Percentiles rank a stretch among this genome's conserved stretches.
These are phyloP conservation scores for Rugosomyces carneus DNA, from an alignment of 1,284 basidiomycete species.

Conservation along the genomic window DNA sequence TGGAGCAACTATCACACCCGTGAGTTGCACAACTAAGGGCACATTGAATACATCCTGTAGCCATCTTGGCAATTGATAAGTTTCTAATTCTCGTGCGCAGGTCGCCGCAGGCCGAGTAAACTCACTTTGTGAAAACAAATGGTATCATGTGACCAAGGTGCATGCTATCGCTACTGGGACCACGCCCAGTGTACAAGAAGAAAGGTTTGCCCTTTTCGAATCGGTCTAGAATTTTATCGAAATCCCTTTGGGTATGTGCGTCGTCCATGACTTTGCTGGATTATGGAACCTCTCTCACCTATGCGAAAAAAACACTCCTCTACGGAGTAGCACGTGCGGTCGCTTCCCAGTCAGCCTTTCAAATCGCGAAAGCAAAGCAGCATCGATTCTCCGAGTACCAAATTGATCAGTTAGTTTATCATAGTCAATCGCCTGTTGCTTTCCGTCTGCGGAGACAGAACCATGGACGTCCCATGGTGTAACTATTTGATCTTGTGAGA, in stretches of 20 bases:
- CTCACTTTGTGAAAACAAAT: slow-evolving; percentile 94
- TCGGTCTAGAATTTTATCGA: slow-evolving; percentile 90
- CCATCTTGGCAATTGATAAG: slow-evolving; percentile 54
- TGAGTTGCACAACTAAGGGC: slow-evolving; percentile 92
- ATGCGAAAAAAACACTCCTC: slow-evolving; percentile 98
- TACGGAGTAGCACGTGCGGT: slow-evolving; percentile 87
- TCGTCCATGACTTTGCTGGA: neutral
- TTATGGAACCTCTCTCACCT: slow-evolving; percentile 46
- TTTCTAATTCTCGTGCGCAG: neutral
- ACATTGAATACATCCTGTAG: slow-evolving; percentile 95
- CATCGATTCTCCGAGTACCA: slow-evolving; percentile 81
- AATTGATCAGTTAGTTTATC: slow-evolving; percentile 95
- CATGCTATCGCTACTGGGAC: slow-evolving; percentile 95
- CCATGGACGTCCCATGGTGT: slow-evolving; percentile 99
- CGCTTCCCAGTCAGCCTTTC: slow-evolving; percentile 86
- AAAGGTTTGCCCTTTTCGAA: slow-evolving; percentile 98
- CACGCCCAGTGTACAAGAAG: slow-evolving; percentile 97
- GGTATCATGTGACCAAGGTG: slow-evolving; percentile 98
- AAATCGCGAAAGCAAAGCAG: slow-evolving; percentile 80
- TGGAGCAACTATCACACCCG: slow-evolving; percentile 45
- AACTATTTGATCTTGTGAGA: slow-evolving; percentile 72
- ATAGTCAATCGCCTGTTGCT: slow-evolving; percentile 91
- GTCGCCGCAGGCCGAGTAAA: slow-evolving; percentile 10
- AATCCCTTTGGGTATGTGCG: slow-evolving; percentile 54
- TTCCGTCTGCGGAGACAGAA: slow-evolving; percentile 83